These are phyloP conservation scores for Petunia secreta DNA, from an alignment of 257 asterid genomes.

Conservation along the genomic window DNA sequence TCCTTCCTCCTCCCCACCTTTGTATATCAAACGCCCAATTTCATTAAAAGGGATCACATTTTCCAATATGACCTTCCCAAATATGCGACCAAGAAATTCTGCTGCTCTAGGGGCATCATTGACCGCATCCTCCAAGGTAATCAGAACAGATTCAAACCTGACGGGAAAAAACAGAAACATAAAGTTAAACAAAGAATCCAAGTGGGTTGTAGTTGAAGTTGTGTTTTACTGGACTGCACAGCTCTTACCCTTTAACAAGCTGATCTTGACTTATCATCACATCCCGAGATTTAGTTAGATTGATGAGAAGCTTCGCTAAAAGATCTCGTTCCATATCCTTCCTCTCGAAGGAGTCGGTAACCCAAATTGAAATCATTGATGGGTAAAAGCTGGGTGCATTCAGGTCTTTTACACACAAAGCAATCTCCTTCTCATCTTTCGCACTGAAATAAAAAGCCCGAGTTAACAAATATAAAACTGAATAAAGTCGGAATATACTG, in stretches of 20 bases:
- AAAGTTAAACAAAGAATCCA: conserved; percentile 25
- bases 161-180: background rate
- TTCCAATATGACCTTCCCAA: conserved; percentile 42
- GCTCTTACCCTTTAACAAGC: conserved; percentile 74
- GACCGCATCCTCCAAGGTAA: conserved; percentile 50
- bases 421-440: conserved; percentile 81
- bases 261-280: conserved; percentile 61
- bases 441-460: conserved; percentile 52
- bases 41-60: conserved; percentile 37
- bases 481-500: background rate
- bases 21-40: conserved; percentile 39
- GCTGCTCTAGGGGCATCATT: conserved; percentile 61
- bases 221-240: background rate
- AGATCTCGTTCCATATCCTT: conserved; percentile 78
- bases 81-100: conserved; percentile 50
- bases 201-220: background rate
- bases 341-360: conserved; percentile 86
- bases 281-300: conserved; percentile 59
- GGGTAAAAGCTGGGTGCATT: conserved; percentile 77
- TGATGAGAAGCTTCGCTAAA: conserved; percentile 69
- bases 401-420: conserved; percentile 78
- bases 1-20: conserved; percentile 59
- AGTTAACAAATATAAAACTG: background rate
- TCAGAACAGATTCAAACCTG: conserved; percentile 50
- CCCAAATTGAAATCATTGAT: conserved; percentile 82